Base-by-base conservation (phyloP, 352 stramenopile species). In the Phytophthora sp. region DNA sequence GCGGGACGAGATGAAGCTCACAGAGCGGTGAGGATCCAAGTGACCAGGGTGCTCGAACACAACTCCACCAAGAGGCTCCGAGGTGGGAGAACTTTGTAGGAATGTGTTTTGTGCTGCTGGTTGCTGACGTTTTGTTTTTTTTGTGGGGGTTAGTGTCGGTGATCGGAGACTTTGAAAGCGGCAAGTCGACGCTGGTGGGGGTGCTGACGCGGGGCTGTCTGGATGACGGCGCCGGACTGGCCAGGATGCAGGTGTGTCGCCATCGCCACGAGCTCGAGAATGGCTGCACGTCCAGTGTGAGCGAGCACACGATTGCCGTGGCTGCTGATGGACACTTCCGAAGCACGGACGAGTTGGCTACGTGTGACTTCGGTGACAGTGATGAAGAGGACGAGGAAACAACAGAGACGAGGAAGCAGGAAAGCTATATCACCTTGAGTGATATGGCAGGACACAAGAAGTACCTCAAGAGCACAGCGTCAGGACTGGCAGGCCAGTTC, bases 181-280 rank as follows among this genome's bases (percentile, higher is more conserved):
- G 91, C 56, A 97, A 97, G 65, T 97, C 88, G 52, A 97, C 91
- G 31, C 56, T 97, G 11, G 83, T 97, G 3, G 87, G 89, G 8
- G 91, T 97, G n/a, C 58, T 97, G 17, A 97, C 88, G 8, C 77
- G 84, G 21, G 85, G 88, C 4, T 89, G 75, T 42, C 63, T 93
- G 20, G 91, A 97, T 52, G 88, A 97, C 53, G 91, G 91, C 3
- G 69, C 82, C 41, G 91, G 91, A 1, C 72, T 97, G 24, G 87
- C 88, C 7, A 80, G 91, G 7, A 96, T 97, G 87, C 87, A 96
- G 63, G 88, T 96, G 13, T 96, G 96, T 66, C 76, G 82, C 21
- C 88, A 97, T 57, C 85, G 88, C 21, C 91, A 97, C 65, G 91
- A 97, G 65, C 75, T 97, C 7, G 88, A 96, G 54, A 92, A 96